Evolutionary conservation across 2,329 filamentous ascomycete genomes (phyloP).

Genomic region (Trichoderma endophyticum): DNA sequence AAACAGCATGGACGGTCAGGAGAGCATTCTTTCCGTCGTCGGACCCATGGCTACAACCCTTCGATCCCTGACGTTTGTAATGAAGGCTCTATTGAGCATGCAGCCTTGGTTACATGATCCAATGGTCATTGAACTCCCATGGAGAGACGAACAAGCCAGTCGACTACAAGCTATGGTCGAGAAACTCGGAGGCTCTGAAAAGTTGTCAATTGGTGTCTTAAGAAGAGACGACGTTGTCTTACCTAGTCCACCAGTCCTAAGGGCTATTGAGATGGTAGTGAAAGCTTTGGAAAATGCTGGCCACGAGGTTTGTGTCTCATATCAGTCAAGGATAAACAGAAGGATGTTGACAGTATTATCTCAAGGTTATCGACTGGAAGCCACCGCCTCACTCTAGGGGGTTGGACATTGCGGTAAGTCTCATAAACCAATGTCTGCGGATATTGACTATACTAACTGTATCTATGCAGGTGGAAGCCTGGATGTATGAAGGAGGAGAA

Average conservation of each 20-base stretch:
- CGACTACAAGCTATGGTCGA: neutral
- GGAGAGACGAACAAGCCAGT: neutral
- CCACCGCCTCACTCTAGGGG: neutral
- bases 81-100: neutral
- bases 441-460: neutral
- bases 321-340: neutral
- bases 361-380: neutral
- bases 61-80: neutral
- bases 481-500: neutral
- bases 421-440: fast-evolving
- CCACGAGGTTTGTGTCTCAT: neutral
- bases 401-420: neutral
- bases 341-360: neutral
- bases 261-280: neutral
- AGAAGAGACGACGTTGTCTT: neutral
- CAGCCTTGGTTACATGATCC: neutral
- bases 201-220: neutral
- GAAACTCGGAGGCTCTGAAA: neutral
- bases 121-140: neutral
- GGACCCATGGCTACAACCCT: neutral
- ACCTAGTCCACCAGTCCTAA: neutral
- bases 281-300: neutral
- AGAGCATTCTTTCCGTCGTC: neutral
- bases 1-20: neutral
- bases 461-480: neutral